These are phyloP conservation scores for Kondoa subrosea DNA, from an alignment of 768 basidiomycete species.

Conservation along the genomic window DNA sequence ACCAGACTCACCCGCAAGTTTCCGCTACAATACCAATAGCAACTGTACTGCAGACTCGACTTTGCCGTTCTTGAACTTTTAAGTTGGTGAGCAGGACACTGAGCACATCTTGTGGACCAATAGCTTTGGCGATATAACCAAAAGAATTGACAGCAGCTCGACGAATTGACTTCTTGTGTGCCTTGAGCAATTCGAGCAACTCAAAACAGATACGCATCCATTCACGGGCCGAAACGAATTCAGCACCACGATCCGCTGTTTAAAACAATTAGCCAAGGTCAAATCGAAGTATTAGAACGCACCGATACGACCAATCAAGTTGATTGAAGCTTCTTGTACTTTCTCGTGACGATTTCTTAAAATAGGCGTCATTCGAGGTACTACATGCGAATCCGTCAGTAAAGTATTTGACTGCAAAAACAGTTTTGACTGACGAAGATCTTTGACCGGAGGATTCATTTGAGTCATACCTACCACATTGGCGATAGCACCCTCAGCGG, in stretches of 20 bases:
- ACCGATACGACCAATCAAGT: slow-evolving; percentile 94
- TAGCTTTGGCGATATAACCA: slow-evolving; percentile 96
- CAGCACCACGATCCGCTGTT: slow-evolving; percentile 88
- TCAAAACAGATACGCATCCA: slow-evolving; percentile 99
- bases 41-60: slow-evolving; percentile 93
- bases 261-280: background rate
- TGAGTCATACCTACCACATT: slow-evolving; percentile 99
- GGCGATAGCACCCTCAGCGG: slow-evolving; percentile 93
- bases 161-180: slow-evolving; percentile 97
- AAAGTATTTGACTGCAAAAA: slow-evolving; percentile 10
- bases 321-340: slow-evolving; percentile 98
- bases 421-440: slow-evolving; percentile 83
- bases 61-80: slow-evolving; percentile 95
- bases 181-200: slow-evolving; percentile 84
- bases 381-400: slow-evolving; percentile 37
- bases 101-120: slow-evolving; percentile 95
- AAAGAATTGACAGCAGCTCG: slow-evolving; percentile 99
- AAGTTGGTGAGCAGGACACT: slow-evolving; percentile 89
- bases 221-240: slow-evolving; percentile 93
- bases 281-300: slow-evolving; percentile 17
- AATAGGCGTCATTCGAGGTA: slow-evolving; percentile 99
- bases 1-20: slow-evolving; percentile 48
- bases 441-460: slow-evolving; percentile 99
- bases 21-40: slow-evolving; percentile 76
- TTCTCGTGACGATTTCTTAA: slow-evolving; percentile 97